Conservation (phyloP, 176 grass and related monocot genomes). For the Oryza brachyantha region DNA sequence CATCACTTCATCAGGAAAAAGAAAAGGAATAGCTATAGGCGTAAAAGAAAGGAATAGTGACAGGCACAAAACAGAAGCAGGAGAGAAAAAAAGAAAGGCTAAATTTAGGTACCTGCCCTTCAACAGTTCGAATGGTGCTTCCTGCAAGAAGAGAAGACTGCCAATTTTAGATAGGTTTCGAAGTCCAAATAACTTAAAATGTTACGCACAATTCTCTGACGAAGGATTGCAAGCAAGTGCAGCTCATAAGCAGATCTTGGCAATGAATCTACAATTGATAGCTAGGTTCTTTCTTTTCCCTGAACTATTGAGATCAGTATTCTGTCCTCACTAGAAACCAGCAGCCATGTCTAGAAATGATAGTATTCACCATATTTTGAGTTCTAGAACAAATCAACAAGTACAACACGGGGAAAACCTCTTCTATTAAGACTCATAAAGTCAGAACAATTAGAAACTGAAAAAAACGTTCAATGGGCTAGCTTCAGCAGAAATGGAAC, state of each 20-base stretch:
- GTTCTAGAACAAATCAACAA: neutral
- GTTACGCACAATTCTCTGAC: neutral
- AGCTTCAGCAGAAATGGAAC: neutral
- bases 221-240: neutral
- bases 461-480: neutral
- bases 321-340: neutral
- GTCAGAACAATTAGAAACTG: constrained; percentile 3
- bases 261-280: neutral
- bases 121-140: constrained; percentile 19
- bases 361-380: neutral
- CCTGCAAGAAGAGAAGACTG: neutral
- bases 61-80: neutral
- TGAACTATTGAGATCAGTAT: neutral
- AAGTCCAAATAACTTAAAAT: neutral
- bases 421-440: neutral
- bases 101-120: constrained; percentile 33
- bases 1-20: neutral
- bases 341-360: neutral
- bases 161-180: neutral
- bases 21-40: neutral
- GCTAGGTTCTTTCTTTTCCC: neutral
- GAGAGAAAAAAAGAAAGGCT: neutral
- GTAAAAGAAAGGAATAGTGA: neutral
- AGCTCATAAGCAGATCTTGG: constrained; percentile 12
- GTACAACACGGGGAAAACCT: neutral